These are phyloP conservation scores for Micractinium conductrix DNA, from an alignment of 139 green algal species.

Conservation along the genomic window DNA sequence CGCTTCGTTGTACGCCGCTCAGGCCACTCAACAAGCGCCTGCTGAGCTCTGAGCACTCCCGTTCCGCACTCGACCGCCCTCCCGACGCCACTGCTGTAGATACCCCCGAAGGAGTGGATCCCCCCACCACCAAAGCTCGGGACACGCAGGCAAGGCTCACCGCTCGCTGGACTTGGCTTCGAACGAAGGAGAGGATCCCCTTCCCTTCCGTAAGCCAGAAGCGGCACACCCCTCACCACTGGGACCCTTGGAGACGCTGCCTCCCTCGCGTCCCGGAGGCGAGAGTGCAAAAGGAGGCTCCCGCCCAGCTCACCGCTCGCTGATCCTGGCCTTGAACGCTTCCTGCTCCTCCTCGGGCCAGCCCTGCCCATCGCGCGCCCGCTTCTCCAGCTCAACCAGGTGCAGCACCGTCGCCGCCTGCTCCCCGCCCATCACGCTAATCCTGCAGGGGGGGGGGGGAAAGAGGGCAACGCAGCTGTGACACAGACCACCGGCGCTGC, in stretches of 20 bases:
- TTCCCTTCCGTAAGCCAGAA: too few species aligned
- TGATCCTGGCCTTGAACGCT: constrained; percentile 76
- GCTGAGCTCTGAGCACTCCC: too few species aligned
- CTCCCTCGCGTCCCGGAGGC: too few species aligned
- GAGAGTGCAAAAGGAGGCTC: background rate
- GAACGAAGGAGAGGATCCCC: background rate
- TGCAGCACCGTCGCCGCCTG: constrained; percentile 86
- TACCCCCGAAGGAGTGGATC: too few species aligned
- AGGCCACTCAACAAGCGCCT: too few species aligned
- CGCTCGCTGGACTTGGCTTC: background rate
- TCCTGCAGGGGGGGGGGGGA: constrained; percentile 51
- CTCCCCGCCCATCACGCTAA: constrained; percentile 93
- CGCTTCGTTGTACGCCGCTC: too few species aligned
- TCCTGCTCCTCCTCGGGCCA: constrained; percentile 79
- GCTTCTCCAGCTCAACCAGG: constrained; percentile 86
- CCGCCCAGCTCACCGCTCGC: constrained; percentile 23
- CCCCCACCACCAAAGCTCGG: too few species aligned
- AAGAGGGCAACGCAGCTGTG: background rate
- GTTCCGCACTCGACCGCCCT: too few species aligned
- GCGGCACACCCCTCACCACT: too few species aligned
- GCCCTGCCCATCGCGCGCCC: constrained; percentile 51
- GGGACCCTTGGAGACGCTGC: too few species aligned
- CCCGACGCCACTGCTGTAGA: too few species aligned
- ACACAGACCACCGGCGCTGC: too few species aligned
- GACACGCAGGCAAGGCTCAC: background rate